phyloP scores from a whole-genome alignment of 768 basidiomycete genomes.

The Tulasnella calospora region DNA sequence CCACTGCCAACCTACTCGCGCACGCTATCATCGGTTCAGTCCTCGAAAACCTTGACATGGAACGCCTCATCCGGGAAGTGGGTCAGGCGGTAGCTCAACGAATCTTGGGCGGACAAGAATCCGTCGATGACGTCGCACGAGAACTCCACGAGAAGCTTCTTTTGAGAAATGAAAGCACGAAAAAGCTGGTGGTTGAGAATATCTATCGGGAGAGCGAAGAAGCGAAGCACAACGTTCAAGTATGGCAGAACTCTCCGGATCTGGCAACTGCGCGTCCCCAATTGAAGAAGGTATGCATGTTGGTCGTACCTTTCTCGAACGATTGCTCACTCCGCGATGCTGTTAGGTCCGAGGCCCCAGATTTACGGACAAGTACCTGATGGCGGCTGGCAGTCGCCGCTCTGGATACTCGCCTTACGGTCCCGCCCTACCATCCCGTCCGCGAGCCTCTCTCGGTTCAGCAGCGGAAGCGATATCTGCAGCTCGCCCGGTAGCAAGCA shows the following conservation, averaged over 20 bases:
- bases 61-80: slow-evolving; percentile 89
- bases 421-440: slow-evolving; percentile 41
- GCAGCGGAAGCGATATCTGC: slow-evolving; percentile 35
- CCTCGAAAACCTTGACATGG: slow-evolving; percentile 97
- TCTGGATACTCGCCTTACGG: slow-evolving; percentile 32
- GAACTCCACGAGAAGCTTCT: slow-evolving; percentile 89
- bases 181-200: slow-evolving; percentile 92
- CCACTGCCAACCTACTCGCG: slow-evolving; percentile 88
- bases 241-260: slow-evolving; percentile 69
- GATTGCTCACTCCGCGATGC: neutral
- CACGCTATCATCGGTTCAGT: slow-evolving; percentile 97
- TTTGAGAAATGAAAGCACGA: slow-evolving; percentile 91
- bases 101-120: slow-evolving; percentile 74
- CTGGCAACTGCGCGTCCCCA: slow-evolving; percentile 69
- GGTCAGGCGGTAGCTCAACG: slow-evolving; percentile 89
- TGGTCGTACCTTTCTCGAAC: neutral
- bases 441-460: slow-evolving; percentile 30
- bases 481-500: slow-evolving; percentile 44
- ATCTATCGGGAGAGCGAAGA: slow-evolving; percentile 92
- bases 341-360: slow-evolving; percentile 84
- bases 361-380: slow-evolving; percentile 94
- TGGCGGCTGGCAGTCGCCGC: slow-evolving; percentile 36
- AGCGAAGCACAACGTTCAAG: slow-evolving; percentile 80
- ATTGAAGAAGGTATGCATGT: slow-evolving; percentile 62
- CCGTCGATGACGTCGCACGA: slow-evolving; percentile 91